Percentiles rank a stretch among this genome's conserved stretches.
Conservation (phyloP, 352 stramenopile species). For the Phytophthora multivora region DNA sequence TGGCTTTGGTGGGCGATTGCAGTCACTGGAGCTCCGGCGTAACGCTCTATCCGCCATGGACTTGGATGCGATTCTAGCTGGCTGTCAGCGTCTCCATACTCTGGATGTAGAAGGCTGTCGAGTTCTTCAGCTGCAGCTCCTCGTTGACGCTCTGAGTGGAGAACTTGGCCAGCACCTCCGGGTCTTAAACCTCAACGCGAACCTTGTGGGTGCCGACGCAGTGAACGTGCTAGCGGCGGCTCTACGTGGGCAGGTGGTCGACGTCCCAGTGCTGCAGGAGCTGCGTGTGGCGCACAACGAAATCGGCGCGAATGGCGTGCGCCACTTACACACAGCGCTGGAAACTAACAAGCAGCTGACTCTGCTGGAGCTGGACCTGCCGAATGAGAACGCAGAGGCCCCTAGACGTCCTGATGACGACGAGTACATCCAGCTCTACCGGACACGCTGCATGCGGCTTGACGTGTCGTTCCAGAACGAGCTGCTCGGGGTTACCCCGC, state of each 20-base stretch:
- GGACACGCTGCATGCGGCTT: constrained; percentile 39
- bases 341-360: constrained; percentile 37
- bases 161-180: constrained; percentile 28
- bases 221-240: constrained; percentile 31
- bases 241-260: constrained; percentile 19
- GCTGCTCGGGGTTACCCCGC: constrained; percentile 22
- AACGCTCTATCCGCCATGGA: constrained; percentile 38
- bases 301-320: constrained; percentile 39
- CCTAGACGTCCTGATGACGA: constrained; percentile 27
- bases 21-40: constrained; percentile 31
- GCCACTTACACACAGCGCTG: constrained; percentile 30
- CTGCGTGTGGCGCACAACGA: constrained; percentile 33
- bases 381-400: constrained; percentile 17
- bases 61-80: constrained; percentile 29
- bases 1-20: constrained; percentile 30
- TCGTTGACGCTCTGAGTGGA: constrained; percentile 33
- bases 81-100: constrained; percentile 22
- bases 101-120: constrained; percentile 42
- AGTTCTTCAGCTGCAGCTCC: constrained; percentile 36
- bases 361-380: constrained; percentile 37
- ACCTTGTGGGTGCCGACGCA: constrained; percentile 33
- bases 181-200: constrained; percentile 37
- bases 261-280: constrained; percentile 27
- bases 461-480: constrained; percentile 41
- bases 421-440: constrained; percentile 38